Conservation (phyloP, 2,329 filamentous ascomycete species). For the Byssochlamys sp. region DNA sequence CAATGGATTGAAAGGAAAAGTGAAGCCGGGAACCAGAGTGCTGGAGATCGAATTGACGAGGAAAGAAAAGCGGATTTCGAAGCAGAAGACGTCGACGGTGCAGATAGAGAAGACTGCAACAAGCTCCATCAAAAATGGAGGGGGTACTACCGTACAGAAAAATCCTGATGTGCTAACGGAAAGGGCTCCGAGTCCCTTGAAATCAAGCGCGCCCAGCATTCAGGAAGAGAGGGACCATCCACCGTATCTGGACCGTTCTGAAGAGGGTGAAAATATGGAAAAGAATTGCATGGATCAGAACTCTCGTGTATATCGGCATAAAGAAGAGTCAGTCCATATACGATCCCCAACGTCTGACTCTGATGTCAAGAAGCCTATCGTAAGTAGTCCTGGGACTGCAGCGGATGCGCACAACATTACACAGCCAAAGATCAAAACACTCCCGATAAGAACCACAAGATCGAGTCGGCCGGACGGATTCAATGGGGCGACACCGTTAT, state of each 20-base stretch:
- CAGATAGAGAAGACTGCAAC: background rate
- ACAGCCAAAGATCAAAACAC: background rate
- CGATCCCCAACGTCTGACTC: background rate
- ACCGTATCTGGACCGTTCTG: background rate
- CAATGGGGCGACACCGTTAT: background rate
- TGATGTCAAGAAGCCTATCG: background rate
- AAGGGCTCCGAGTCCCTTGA: background rate
- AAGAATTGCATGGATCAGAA: background rate
- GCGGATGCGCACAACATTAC: background rate
- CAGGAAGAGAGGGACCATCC: background rate
- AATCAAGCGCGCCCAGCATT: background rate
- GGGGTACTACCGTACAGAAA: background rate
- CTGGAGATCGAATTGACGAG: constrained; percentile 48
- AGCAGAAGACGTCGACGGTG: background rate
- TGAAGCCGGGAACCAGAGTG: constrained; percentile 40
- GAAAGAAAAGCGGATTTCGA: constrained; percentile 38
- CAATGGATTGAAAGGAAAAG: constrained; percentile 27
- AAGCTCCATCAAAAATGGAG: background rate
- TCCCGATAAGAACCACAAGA: background rate
- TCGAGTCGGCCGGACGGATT: background rate
- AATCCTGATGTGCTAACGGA: background rate
- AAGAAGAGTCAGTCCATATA: background rate
- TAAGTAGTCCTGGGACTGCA: background rate
- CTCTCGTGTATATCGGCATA: background rate
- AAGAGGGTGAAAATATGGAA: background rate